A percentile compares a stretch with the other conserved stretches of the same genome.
phyloP scores from a whole-genome alignment of 768 basidiomycete species.

The Rhizopogon rudus region DNA sequence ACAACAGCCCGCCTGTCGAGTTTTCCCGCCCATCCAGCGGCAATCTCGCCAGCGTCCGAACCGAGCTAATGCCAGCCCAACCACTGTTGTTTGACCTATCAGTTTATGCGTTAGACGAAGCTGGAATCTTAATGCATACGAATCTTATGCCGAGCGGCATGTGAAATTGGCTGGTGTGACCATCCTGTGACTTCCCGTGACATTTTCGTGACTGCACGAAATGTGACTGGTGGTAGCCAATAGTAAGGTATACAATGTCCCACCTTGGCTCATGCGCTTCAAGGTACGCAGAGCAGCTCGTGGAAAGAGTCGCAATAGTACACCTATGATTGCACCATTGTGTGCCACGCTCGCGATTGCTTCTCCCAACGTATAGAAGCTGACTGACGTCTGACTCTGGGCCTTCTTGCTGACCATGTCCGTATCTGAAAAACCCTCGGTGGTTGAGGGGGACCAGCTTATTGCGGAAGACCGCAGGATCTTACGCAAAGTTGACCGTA shows the following conservation, averaged over 20 bases:
- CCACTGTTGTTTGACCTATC: no score
- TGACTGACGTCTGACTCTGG: no score
- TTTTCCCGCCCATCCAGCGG: no score
- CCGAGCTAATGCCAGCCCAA: no score
- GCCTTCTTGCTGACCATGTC: conserved; percentile 4
- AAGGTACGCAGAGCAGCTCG: not conserved
- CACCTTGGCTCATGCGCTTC: no score
- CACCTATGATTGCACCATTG: not conserved
- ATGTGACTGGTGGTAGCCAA: not conserved
- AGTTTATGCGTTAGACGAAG: no score
- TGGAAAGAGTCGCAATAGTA: not conserved
- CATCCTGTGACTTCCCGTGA: not conserved
- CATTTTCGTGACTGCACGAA: not conserved
- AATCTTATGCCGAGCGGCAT: not conserved
- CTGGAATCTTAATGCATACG: no score
- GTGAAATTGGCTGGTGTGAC: not conserved
- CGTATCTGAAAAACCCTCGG: conserved; percentile 5
- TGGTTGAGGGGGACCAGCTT: conserved; percentile 2
- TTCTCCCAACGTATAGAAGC: not conserved
- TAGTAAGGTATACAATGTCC: not conserved
- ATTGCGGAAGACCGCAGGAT: conserved; percentile 19
- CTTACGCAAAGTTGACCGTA: conserved; percentile 29
- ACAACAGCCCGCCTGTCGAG: no score
- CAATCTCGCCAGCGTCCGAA: no score
- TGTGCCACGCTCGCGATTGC: not conserved